Evolutionary conservation across 2,329 filamentous ascomycete species (phyloP), one percentile per base, ranked within the genome.

Genomic region (Fusarium solani-melongenae): DNA sequence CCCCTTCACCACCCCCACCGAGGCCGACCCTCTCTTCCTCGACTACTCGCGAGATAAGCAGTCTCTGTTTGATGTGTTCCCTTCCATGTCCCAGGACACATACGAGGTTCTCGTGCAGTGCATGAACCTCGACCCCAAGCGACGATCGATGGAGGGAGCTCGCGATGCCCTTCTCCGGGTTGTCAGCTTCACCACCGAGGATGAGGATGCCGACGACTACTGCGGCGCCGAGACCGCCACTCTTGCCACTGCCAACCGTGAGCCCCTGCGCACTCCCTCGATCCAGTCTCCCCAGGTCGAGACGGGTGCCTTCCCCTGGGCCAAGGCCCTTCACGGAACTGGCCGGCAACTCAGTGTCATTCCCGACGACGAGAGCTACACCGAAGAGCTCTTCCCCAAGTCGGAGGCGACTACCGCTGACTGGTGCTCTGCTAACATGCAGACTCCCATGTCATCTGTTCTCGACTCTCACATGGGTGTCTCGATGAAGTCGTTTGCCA

Each of bases 41-140:
- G 96, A 99, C 83, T 99, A 97, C 82, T 93, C 92, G 59, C 92
- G 93, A 67, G 96, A 99, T 85, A 95, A 95, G 82, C 95, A 98
- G 83, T 97, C 94, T 44, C 90, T 99, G 66, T 99, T 99, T 82
- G 96, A 99, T 82, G 94, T 98, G 78, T 99, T 99, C 83, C 95
- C 96, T 41, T 95, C 94, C 83, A 98, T 99, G 96, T 98, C 96
- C 58, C 94, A 98, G 82, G 96, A 99, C 83, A 98, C 96, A 0
- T 99, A 94, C 79, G 95, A 98, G 83, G 94, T 99, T 75, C 91
- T 99, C 83, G 91, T 92, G 61, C 90, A 97, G 84, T 97, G 94
- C 82, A 90, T 99, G 90, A 94, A 94, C 78, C 85, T 99, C 76
- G 96, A 99, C 80, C 96, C 96, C 12, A 90, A 89, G 82, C 97